Base-by-base conservation (phyloP, 1,139 yeast species). In the Hyphopichia pseudoburtonii region DNA sequence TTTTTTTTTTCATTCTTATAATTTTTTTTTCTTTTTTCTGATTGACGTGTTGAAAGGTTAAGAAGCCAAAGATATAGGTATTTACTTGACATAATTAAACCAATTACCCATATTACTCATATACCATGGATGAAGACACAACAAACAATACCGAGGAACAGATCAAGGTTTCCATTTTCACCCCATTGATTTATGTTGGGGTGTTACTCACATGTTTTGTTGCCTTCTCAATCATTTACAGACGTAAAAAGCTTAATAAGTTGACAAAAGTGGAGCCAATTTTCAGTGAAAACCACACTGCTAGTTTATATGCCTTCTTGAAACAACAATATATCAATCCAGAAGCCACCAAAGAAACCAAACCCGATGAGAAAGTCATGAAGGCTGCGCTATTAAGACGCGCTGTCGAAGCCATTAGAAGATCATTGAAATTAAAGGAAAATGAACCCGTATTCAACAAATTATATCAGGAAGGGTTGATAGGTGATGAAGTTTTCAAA, bases 401-500 rank as follows among this genome's bases (percentile, higher is more conserved):
- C 60, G 89, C 87, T 1, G 78, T 81, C 11, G 92, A 85, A 59
- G 85, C 84, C 30, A 67, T 85, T 40, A 73, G 86, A 48, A 70
- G 88, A 48, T 66, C 84, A 48, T 68, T 84, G 60, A 77, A 80
- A 52, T 67, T 89, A 59, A 85, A 88, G 58, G 90, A 86, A 51
- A 69, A 76, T 47, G 85, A 83, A 58, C 82, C 83, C 4, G 78
- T 75, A 36, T 76, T 87, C 52, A 78, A 78, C 37, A 70, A 76
- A 35, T 70, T 92, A 45, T 90, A 89, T 57, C 94, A 90, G 54
- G 81, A 80, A 38, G 97, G 97, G 1, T 79, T 90, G 24, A 82
- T 92, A 44, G 97, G 97, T 25, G 97, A 92, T 53, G 95, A 86
- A 40, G 70, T 86, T 32, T 86, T 78, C 74, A 84, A 85, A 57